Base-by-base conservation (phyloP, 345 rosid species). In the Populus tremula region DNA sequence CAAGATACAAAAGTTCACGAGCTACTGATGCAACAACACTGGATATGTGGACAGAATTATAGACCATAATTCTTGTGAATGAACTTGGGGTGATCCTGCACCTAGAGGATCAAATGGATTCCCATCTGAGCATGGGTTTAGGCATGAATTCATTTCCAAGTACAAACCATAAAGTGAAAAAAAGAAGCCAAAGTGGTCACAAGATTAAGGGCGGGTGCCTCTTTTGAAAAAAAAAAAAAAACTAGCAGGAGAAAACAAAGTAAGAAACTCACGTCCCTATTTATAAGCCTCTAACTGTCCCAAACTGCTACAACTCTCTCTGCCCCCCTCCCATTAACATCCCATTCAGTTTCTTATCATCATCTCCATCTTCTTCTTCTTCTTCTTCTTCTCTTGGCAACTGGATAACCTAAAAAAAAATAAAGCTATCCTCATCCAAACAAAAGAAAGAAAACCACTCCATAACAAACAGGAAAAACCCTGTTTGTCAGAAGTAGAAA, bases 201-300 rank as follows among this genome's bases (percentile, higher is more conserved):
- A 86, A 43, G 93, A 88, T 78, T 82, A 67, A 84, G 79, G 72
- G 85, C 88, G 88, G 88, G 88, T 23, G 72, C 87, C 85, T 79
- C 93, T 86, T 88, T 90, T 83, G 85, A 88, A 90, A 86, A 61
- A 68, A 71, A 29, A 62, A 67, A 54, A 59, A 33, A 65, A 74
- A 33, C 33, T 18, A 35, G 41, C 67, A 73, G 43, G 43, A 65
- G 39, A 69, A 70, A 78, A 72, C 13, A 9, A 69, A 80, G 82
- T 77, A 82, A 71, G 87, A 84, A 82, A 84, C 85, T 82, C 89
- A 86, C 90, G 79, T 86, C 69, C 87, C 87, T 77, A 84, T 89
- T 83, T 82, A 88, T 84, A 85, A 82, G 77, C 80, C 80, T 47
- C 67, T 79, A 84, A 85, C 91, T 59, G 86, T 76, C 82, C 87